Conservation (phyloP, 2,329 filamentous ascomycete genomes). For the Curvularia verruculosa region DNA sequence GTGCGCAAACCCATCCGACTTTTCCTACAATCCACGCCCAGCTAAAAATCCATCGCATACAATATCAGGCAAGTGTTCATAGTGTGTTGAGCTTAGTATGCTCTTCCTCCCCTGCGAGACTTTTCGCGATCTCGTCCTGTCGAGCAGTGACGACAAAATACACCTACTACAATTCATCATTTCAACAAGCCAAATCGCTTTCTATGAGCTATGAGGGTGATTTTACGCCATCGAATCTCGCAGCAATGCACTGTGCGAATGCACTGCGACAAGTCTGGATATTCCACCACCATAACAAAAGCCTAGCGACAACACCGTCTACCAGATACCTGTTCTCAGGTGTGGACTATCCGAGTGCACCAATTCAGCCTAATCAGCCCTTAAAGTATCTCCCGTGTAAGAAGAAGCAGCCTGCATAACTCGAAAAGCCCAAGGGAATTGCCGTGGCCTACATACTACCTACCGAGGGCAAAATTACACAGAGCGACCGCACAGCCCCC, state of each 20-base stretch:
- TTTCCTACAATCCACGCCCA: constrained; percentile 1
- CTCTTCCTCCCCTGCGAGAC: constrained; percentile 7
- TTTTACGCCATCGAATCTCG: constrained; percentile 14
- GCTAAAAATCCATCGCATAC: background rate
- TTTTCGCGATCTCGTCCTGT: constrained; percentile 3
- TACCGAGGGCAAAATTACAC: background rate
- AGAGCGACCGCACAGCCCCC: background rate
- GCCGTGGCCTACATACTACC: background rate
- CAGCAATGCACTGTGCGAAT: constrained; percentile 9
- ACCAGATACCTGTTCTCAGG: constrained; percentile 5
- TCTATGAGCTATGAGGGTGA: constrained; percentile 9
- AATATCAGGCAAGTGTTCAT: constrained; percentile 9
- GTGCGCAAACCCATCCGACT: constrained; percentile 13
- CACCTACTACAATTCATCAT: constrained; percentile 5
- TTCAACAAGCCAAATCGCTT: constrained; percentile 7
- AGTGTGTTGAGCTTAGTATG: constrained; percentile 14
- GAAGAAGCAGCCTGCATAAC: background rate
- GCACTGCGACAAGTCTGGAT: constrained; percentile 2
- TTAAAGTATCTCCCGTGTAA: background rate
- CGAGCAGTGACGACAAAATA: constrained; percentile 8
- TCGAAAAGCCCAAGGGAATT: background rate
- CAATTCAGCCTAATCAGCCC: constrained; percentile 10
- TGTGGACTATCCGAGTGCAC: constrained; percentile 17
- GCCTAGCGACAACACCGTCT: constrained; percentile 14
- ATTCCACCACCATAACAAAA: constrained; percentile 12